Evolutionary conservation across 257 asterid species (phyloP), one percentile per base, ranked within the genome.

Genomic region (Penstemon newberryi): DNA sequence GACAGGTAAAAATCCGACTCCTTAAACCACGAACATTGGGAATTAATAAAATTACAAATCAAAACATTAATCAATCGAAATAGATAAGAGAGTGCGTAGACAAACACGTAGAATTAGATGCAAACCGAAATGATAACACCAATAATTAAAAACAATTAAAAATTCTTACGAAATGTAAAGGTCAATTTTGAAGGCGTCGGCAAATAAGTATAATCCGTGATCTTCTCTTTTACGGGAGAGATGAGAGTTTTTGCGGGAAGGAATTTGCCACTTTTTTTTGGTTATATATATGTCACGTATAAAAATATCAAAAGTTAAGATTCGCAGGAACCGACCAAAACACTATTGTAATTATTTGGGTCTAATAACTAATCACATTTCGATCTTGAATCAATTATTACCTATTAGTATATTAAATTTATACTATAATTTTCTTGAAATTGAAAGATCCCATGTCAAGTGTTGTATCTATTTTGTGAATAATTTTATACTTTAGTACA

Each of bases 171-270:
- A 72, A 72, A 25, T 25, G 33, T 25, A 25, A 25, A 25, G 33
- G 33, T 25, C 33, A 25, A 25, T 25, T 25, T 25, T 25, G 33
- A 25, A 25, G 2, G 33, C 33, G 33, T 25, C 33, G 33, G 33
- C 33, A 25, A 25, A 25, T 25, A 25, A 25, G 33, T 46, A 72
- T 70, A 73, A 65, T 70, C 79, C 66, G 64, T 50, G 69, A 66
- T 25, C 33, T 25, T 25, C 33, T 44, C 9, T 54, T 60, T 56
- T 66, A 66, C 67, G 64, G 52, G 33, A 25, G 33, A 25, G 33
- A 25, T 25, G 0, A 25, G 33, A 25, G 33, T 25, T 75, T 67
- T 75, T 76, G 83, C 76, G 80, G 86, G 86, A 70, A 68, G 70
- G 51, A 42, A 60, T 67, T 71, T 55, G 73, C 58, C 52, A 63